Evolutionary conservation across 495 filamentous ascomycete genomes (phyloP), one percentile per base, ranked within the genome.

Genomic region (Friedmanniomyces simplex): DNA sequence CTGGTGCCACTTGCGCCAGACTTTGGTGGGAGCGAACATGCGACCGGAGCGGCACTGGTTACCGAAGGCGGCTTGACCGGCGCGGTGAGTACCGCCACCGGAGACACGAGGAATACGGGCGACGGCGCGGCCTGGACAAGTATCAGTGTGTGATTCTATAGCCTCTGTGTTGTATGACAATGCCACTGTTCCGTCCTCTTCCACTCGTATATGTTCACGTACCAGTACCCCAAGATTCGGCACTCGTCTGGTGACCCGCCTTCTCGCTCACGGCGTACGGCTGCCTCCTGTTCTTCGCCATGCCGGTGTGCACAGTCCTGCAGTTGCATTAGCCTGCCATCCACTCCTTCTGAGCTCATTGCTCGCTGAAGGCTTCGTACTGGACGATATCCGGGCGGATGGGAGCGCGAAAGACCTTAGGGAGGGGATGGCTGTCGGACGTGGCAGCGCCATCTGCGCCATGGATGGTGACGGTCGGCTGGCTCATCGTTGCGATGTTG

Each of bases 51-150:
- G 90, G 79, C 93, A 98, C 89, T 86, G 83, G 85, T 98, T 98
- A 86, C 93, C 93, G 78, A 98, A 98, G 64, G 93, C 93, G 77
- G 93, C 93, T 79, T 98, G 93, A 79, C 93, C 93, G 72, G 93
- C 93, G 82, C 93, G 93, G 83, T 98, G 93, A 73, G 93, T 98
- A 86, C 93, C 93, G 80, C 93, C 93, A 81, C 93, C 93, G 69
- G 91, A 96, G 75, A 98, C 94, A 95, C 93, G 93, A 64, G 93
- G 93, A 69, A 98, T 98, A 97, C 93, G 93, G 74, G 93, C 93
- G 71, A 98, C 93, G 79, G 93, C 93, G 76, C 93, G 93, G 79
- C 91, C 91, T 96, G 66, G 55, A 21, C n/a, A 58, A 41, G 8
- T 54, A 54, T 63, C 68, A 58, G 71, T 76, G 63, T 71, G 64